These are phyloP conservation scores for Clitopilus passeckerianus DNA, from an alignment of 768 basidiomycete genomes.

Conservation along the genomic window DNA sequence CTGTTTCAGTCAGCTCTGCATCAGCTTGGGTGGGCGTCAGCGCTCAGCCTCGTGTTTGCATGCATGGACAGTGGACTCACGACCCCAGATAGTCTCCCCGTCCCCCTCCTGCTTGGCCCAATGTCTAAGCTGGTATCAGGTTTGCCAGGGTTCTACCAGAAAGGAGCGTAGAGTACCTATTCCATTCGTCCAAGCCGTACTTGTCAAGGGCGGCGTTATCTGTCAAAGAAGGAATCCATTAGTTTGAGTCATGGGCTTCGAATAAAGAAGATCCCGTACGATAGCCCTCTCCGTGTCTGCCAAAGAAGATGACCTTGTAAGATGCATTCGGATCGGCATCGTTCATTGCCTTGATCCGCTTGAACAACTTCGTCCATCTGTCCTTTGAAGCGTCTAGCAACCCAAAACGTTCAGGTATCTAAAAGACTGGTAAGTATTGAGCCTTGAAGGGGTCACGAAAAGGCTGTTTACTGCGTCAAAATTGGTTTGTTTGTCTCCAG, in stretches of 20 bases:
- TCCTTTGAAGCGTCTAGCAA: conserved; percentile 43
- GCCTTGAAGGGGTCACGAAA: neutral
- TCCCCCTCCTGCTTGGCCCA: conserved; percentile 65
- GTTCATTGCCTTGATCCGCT: conserved; percentile 40
- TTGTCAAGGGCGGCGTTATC: conserved; percentile 64
- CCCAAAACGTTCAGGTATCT: conserved; percentile 58
- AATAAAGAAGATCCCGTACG: conserved; percentile 38
- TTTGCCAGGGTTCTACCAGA: neutral
- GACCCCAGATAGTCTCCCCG: conserved; percentile 67
- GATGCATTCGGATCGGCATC: conserved; percentile 27
- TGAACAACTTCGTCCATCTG: conserved; percentile 44
- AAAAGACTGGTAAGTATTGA: neutral
- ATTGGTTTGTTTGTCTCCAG: neutral
- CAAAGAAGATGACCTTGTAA: conserved; percentile 64
- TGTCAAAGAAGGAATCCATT: conserved; percentile 17
- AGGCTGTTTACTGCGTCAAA: neutral
- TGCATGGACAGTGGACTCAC: conserved; percentile 29
- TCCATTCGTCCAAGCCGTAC: conserved; percentile 59
- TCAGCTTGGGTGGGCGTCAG: conserved; percentile 44
- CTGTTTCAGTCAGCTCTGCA: conserved; percentile 54
- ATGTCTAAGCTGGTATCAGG: conserved; percentile 29
- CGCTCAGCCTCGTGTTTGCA: neutral
- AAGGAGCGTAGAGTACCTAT: conserved; percentile 33
- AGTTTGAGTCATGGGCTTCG: neutral
- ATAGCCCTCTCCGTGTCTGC: conserved; percentile 69